Evolutionary conservation across 139 green algal species (phyloP).

Genomic region (Tetratostichococcus sp.): DNA sequence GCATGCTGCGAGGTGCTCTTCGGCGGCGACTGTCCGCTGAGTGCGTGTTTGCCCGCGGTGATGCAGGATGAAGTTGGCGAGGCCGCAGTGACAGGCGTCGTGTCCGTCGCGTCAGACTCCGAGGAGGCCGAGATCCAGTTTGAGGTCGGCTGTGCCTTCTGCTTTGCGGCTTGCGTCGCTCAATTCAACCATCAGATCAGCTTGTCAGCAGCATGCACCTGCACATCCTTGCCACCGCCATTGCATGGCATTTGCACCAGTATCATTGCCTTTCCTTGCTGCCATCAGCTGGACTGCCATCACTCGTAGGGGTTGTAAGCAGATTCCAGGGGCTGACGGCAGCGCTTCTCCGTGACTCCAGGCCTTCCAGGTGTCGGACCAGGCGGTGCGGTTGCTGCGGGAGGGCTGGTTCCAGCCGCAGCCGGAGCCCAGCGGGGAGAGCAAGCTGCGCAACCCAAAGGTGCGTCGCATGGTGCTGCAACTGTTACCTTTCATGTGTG

Average conservation of each 20-base stretch:
- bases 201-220: too few relatives aligned
- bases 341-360: too few relatives aligned
- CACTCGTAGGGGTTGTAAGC: too few relatives aligned
- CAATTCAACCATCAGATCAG: too few relatives aligned
- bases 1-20: too few relatives aligned
- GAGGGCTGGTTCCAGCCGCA: slow-evolving; percentile 72
- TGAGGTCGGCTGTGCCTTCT: slow-evolving; percentile 28
- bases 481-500: neutral
- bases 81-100: slow-evolving; percentile 76
- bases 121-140: slow-evolving; percentile 50
- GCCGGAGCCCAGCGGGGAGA: slow-evolving; percentile 21
- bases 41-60: neutral
- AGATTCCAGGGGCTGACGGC: too few relatives aligned
- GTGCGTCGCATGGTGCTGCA: neutral
- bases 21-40: too few relatives aligned
- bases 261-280: too few relatives aligned
- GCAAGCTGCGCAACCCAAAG: slow-evolving; percentile 44
- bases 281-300: too few relatives aligned
- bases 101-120: slow-evolving; percentile 50
- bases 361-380: slow-evolving; percentile 82
- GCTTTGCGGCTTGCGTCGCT: too few relatives aligned
- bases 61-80: slow-evolving; percentile 71
- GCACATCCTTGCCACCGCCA: too few relatives aligned
- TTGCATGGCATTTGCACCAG: too few relatives aligned
- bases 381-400: slow-evolving; percentile 73